phyloP scores from a whole-genome alignment of 1,284 basidiomycete genomes.

The Bondarzewia mesenterica region DNA sequence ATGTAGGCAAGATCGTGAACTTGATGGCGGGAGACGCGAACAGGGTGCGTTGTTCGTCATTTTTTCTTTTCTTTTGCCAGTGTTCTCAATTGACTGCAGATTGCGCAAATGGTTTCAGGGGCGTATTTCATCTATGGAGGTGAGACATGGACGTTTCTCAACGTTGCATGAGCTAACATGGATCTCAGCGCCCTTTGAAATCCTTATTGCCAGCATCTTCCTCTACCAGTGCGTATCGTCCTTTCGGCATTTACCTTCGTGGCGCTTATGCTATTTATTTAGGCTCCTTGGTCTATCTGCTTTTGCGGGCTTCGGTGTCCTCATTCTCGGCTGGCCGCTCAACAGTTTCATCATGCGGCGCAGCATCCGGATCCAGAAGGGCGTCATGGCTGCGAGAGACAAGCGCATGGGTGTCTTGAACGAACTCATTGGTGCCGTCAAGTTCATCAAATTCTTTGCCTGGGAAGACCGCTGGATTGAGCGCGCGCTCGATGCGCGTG shows the following conservation, averaged over 20 bases:
- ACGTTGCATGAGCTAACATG: neutral
- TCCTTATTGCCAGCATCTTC: constrained; percentile 67
- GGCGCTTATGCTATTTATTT: neutral
- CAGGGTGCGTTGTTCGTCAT: constrained; percentile 23
- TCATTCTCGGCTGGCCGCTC: constrained; percentile 67
- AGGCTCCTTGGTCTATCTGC: constrained; percentile 80
- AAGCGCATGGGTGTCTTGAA: constrained; percentile 81
- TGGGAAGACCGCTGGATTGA: constrained; percentile 76
- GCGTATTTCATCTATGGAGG: constrained; percentile 61
- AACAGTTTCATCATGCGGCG: constrained; percentile 60
- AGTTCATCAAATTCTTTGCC: constrained; percentile 85
- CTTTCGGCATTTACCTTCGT: constrained; percentile 6
- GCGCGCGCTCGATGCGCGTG: constrained; percentile 47
- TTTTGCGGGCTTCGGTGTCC: constrained; percentile 78
- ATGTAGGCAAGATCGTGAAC: constrained; percentile 73
- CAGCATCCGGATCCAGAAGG: constrained; percentile 65
- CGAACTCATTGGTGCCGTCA: constrained; percentile 76
- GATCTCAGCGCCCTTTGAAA: constrained; percentile 63
- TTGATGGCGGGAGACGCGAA: constrained; percentile 69
- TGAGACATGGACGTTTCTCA: constrained; percentile 19
- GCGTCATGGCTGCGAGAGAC: constrained; percentile 67
- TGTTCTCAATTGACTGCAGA: constrained; percentile 2
- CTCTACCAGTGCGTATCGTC: constrained; percentile 60
- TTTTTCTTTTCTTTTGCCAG: neutral
- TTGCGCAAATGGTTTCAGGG: constrained; percentile 41